Base-by-base conservation (phyloP, 2,329 filamentous ascomycete genomes). In the Aspergillus ustus region DNA sequence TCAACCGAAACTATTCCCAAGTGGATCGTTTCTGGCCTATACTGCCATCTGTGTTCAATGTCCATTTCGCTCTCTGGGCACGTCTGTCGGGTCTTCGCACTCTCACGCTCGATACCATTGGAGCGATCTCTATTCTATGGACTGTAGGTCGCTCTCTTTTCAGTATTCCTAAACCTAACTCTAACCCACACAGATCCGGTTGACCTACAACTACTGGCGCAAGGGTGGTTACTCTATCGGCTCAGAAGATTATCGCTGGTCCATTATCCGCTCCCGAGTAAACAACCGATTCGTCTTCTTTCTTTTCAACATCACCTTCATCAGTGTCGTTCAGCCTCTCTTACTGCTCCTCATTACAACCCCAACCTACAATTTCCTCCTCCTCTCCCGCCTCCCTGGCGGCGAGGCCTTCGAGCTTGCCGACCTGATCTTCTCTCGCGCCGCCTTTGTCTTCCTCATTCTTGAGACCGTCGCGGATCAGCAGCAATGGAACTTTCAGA, bases 181-280 rank as follows among this genome's bases (percentile, higher is more conserved):
- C 40, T 44, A 46, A 63, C 52, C 29, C 31, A 51, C 17, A 52
- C 20, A 93, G 91, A 75, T 81, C 61, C 90, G 95, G 11, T 81
- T 99, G 77, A 98, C 94, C 2, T 98, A 87, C 83, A 99, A 99
- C 79, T 99, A 97, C 80, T 97, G 91, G 89, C 90, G 95, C 61
- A 96, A 92, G 76, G 95, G 95, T 44, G 95, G 95, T 25, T 99
- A 99, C 76, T 81, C 84, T 17, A 83, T 93, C 66, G 94, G 95
- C 43, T 93, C 91, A 17, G 94, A 99, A 78, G 95, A 99, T 77
- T 99, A 99, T 77, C 87, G 95, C 79, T 99, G 95, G 94, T 83
- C 84, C 60, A 87, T 93, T 59, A 81, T 98, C 56, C 89, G 89
- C 73, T 81, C 84, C 29, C 81, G 87, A 43, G 82, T 93, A 22